Evolutionary conservation across 176 grass and related monocot genomes (phyloP), one percentile per base, ranked within the genome.

Genomic region (Neostapfia colusana): DNA sequence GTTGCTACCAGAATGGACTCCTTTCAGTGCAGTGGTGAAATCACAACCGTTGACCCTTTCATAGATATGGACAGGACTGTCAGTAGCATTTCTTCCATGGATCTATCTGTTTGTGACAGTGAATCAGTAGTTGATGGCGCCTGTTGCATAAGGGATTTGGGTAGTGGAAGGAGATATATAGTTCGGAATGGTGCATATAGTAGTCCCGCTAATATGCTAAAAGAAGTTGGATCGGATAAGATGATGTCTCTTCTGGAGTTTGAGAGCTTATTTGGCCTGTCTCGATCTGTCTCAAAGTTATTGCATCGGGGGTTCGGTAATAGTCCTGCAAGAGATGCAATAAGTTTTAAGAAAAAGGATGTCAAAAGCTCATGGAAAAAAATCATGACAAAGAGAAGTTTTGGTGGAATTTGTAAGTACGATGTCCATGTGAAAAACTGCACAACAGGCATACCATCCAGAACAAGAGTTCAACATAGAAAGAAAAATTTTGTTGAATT

Each of bases 401-500:
- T 73, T 50, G 7, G 46, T 68, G 54, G 65, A 86, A 66, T 78
- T 13, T 79, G 82, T 75, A 90, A 83, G 67, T 57, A 81, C 23
- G 89, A 90, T 74, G 67, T 79, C 70, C 65, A 84, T 74, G 63
- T 86, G 60, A 85, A 84, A 70, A 83, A 65, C 59, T 76, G 74
- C 51, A 69, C 75, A 46, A 81, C 55, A 40, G 44, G 21, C 17
- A 56, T 65, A 43, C 88, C 89, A 45, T 71, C 59, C 7, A 80
- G 82, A 81, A 81, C 82, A 88, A 81, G 62, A 50, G 95, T 99
- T 70, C 73, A 74, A 44, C 82, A 83, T 13, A 77, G 85, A 42
- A 90, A 77, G 73, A 99, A 95, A 84, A 90, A 75, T 0, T 58
- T 41, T 54, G 80, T 66, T 54, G 95, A 99, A 69, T 95, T 99